Percentiles rank a stretch among this genome's conserved stretches.
phyloP scores from a whole-genome alignment of 2,329 filamentous ascomycete genomes.

The Furcasterigmium sp. region DNA sequence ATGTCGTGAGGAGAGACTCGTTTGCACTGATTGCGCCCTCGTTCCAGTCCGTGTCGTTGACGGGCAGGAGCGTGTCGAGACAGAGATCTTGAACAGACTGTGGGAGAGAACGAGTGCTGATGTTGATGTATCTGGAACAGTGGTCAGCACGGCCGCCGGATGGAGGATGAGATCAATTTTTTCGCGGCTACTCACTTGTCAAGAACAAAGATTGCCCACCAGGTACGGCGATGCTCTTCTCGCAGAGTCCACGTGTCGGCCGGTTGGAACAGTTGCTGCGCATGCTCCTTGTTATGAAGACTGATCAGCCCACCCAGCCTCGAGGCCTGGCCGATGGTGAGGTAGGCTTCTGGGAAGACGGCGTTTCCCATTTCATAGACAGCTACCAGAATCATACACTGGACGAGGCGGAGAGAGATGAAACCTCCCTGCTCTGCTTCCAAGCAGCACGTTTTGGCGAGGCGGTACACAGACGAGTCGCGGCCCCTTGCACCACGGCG shows the following conservation, averaged over 20 bases:
- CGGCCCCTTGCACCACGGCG: slow-evolving; percentile 3
- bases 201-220: slow-evolving; percentile 15
- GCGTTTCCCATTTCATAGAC: slow-evolving; percentile 11
- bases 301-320: slow-evolving; percentile 12
- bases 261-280: slow-evolving; percentile 9
- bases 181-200: slow-evolving; percentile 11
- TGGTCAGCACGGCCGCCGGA: not conserved
- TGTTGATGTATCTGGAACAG: slow-evolving; percentile 7
- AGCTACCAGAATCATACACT: slow-evolving; percentile 10
- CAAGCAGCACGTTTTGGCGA: slow-evolving; percentile 7
- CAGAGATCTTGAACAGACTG: slow-evolving; percentile 9
- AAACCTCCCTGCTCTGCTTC: slow-evolving; percentile 7
- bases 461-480: slow-evolving; percentile 7
- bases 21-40: slow-evolving; percentile 10
- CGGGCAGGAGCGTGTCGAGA: slow-evolving; percentile 9
- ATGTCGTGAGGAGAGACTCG: slow-evolving; percentile 9
- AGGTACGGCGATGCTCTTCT: slow-evolving; percentile 14
- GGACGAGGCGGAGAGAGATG: slow-evolving; percentile 10
- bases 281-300: slow-evolving; percentile 4
- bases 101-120: slow-evolving; percentile 5
- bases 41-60: slow-evolving; percentile 14
- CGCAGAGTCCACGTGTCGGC: slow-evolving; percentile 11
- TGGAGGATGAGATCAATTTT: not conserved
- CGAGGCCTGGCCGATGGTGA: slow-evolving; percentile 13
- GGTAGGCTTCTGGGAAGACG: slow-evolving; percentile 14